Evolutionary conservation across 2,329 filamentous ascomycete species (phyloP), one percentile per base, ranked within the genome.

Genomic region (Teratosphaeria gauchensis): DNA sequence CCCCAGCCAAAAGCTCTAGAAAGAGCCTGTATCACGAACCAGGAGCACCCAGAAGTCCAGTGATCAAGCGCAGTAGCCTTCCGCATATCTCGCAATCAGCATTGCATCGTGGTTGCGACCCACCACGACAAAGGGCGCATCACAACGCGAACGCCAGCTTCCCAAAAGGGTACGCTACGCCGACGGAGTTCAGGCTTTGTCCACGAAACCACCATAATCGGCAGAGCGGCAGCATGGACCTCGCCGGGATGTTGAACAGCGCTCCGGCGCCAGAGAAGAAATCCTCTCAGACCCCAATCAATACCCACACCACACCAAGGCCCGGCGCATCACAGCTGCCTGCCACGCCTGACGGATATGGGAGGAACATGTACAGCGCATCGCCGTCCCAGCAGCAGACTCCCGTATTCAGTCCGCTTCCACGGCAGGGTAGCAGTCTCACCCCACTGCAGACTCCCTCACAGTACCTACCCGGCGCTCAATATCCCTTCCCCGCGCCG

Each of bases 401-500:
- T 8, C 52, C 52, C 52, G 9, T 35, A 11, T 21, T 54, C 32
- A 35, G 28, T 54, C 60, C 63, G 11, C 56, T 63, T 16, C 59
- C 63, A 35, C 60, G 63, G 32, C 64, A 65, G 31, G 64, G 59
- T 54, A 60, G 63, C 58, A 65, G 65, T 56, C 60, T 68, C 56
- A 70, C 70, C 19, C 52, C 30, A 28, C 8, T 31, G 32, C 32
- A 54, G 30, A 31, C 32, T 8, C 30, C 52, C 19, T 54, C 52
- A 21, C 32, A 35, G 4, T 32, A 31, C 11, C 52, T n/a, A 31
- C 24, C 52, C 8, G 24, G 19, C 52, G 52, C 32, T 21, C 52
- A 16, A 54, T 31, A 35, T 14, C 52, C 52, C 4, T 54, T 78
- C 80, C 54, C 80, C 24, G 24, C 24, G 80, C 63, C 86, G 90